Evolutionary conservation across 257 asterid species (phyloP).

Genomic region (Jaltomata sinuosa): DNA sequence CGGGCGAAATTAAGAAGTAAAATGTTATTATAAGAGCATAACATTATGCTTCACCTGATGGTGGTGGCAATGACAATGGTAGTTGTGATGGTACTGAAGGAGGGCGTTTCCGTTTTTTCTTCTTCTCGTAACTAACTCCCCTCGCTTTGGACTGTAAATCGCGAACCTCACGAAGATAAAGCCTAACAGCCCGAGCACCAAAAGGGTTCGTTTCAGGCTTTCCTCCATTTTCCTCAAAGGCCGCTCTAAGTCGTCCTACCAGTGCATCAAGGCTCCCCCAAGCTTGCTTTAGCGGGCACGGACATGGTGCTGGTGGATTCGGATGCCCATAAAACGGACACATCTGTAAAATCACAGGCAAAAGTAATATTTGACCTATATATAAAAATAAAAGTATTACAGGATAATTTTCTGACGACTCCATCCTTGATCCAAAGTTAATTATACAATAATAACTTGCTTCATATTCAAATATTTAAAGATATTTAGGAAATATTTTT

Average conservation of each 20-base stretch:
- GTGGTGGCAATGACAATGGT: background rate
- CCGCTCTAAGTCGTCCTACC: conserved; percentile 19
- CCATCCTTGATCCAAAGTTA: too few relatives aligned
- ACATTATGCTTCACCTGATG: background rate
- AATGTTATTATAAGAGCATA: background rate
- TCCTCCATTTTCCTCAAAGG: conserved; percentile 19
- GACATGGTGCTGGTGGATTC: conserved; percentile 20
- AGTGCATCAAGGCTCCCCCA: conserved; percentile 25
- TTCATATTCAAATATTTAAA: background rate
- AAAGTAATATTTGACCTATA: too few relatives aligned
- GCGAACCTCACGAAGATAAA: conserved; percentile 20
- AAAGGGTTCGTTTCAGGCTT: conserved; percentile 18
- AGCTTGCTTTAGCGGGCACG: conserved; percentile 18
- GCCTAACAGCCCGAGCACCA: conserved; percentile 22
- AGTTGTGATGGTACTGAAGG: background rate
- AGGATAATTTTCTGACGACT: too few relatives aligned
- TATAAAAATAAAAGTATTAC: too few relatives aligned
- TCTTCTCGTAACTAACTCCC: conserved; percentile 18
- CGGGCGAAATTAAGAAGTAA: too few relatives aligned
- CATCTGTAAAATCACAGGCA: background rate
- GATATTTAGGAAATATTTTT: too few relatives aligned
- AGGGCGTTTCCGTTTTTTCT: conserved; percentile 4
- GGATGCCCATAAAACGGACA: conserved; percentile 21
- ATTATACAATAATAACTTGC: background rate
- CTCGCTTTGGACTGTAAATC: conserved; percentile 23